Evolutionary conservation across 1,284 basidiomycete species (phyloP), one percentile per base, ranked within the genome.

Genomic region (Cutaneotrichosporon cavernicola): DNA sequence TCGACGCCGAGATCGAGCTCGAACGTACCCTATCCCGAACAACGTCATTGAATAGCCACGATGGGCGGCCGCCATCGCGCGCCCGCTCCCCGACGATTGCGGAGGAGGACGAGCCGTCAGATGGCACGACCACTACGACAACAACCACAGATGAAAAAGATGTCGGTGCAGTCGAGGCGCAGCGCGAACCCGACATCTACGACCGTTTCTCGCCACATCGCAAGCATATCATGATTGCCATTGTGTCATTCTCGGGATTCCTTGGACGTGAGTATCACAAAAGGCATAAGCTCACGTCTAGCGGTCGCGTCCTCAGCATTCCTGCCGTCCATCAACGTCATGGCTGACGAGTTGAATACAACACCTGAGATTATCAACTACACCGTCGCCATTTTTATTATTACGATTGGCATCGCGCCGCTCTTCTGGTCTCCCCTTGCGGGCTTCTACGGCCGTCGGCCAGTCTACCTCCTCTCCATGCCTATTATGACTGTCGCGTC

Each of bases 301-400:
- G 88, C 88, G 32, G 86, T 90, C 72, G 85, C 88, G 0, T 84
- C 86, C 2, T 86, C 86, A 5, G 85, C 86, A 2, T 89, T 90
- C 76, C 82, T 89, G 3, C 89, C 89, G 0, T 84, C 85, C 0
- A 88, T 90, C 56, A 87, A 88, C 0, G 82, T 87, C 63, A 86
- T 90, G 66, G 84, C 87, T 0, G 74, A 78, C 26, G 88, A 90
- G 62, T 79, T 90, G 9, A 63, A 84, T 40, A 84, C 88, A 0
- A 85, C 86, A 0, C 82, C 82, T 1, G 70, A 83, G 4, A 75
- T 87, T 31, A 83, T 90, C 66, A 87, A 85, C 84, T 86, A 76
- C 63, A 83, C 76, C 6, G 71, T 79, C 61, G 80, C 85, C 3
- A 80, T 87, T 52, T 81, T 84, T 61, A 72, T 82, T 46, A 66